A percentile compares a stretch with the other conserved stretches of the same genome.
These are phyloP conservation scores for Pichia ethanolica DNA, from an alignment of 805 yeast species.

Conservation along the genomic window DNA sequence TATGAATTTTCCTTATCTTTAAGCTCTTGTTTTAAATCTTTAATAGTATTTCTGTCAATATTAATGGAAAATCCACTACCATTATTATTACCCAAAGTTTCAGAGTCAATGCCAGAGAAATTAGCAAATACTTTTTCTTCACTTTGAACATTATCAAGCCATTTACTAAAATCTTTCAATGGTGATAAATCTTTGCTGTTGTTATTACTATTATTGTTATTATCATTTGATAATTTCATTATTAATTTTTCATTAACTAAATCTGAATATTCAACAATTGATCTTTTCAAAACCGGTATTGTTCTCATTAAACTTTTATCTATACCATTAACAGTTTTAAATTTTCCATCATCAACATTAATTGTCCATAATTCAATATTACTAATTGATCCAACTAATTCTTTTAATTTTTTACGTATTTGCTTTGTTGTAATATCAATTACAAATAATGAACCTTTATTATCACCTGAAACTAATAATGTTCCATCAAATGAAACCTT, in stretches of 20 bases:
- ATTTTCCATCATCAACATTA: slow-evolving; percentile 10
- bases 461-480: slow-evolving; percentile 63
- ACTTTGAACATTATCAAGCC: slow-evolving; percentile 39
- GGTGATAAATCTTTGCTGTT: slow-evolving; percentile 10
- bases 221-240: slow-evolving; percentile 26
- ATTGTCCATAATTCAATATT: slow-evolving; percentile 18
- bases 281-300: slow-evolving; percentile 63
- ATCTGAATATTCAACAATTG: slow-evolving; percentile 35
- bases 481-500: slow-evolving; percentile 71
- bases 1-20: slow-evolving; percentile 8
- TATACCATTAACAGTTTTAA: slow-evolving; percentile 21
- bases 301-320: slow-evolving; percentile 30
- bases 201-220: not conserved
- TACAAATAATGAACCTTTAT: slow-evolving; percentile 56
- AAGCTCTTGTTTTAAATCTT: slow-evolving; percentile 7
- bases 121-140: slow-evolving; percentile 49
- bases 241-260: slow-evolving; percentile 37
- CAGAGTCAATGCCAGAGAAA: slow-evolving; percentile 33
- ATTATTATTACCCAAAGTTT: slow-evolving; percentile 10
- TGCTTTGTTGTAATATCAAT: slow-evolving; percentile 69
- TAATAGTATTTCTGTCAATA: slow-evolving; percentile 2
- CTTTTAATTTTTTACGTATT: slow-evolving; percentile 48
- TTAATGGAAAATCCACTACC: slow-evolving; percentile 2
- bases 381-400: slow-evolving; percentile 22
- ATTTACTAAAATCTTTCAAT: slow-evolving; percentile 36